These are phyloP conservation scores for Cadophora malorum DNA, from an alignment of 2,329 filamentous ascomycete species.

Conservation along the genomic window DNA sequence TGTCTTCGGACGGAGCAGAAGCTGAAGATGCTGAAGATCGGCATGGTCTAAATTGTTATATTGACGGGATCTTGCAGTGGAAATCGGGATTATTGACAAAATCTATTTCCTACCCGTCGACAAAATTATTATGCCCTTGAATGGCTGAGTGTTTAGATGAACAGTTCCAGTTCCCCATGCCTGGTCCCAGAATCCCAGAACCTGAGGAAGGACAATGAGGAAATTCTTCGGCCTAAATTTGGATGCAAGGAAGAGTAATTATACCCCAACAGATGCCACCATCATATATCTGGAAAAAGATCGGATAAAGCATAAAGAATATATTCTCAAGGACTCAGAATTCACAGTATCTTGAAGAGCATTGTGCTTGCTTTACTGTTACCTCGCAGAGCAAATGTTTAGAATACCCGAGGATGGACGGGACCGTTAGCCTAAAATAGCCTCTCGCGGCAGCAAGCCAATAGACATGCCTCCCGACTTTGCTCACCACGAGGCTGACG, in stretches of 20 bases:
- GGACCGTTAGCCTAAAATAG: constrained; percentile 10
- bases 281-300: too few species aligned
- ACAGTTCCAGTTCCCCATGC: neutral
- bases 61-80: neutral
- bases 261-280: too few species aligned
- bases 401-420: neutral
- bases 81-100: neutral
- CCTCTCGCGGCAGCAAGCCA: constrained; percentile 20
- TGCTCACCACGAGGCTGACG: constrained; percentile 26
- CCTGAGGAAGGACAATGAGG: neutral
- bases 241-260: neutral
- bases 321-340: too few species aligned
- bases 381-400: neutral
- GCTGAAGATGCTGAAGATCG: neutral
- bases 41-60: neutral
- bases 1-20: neutral
- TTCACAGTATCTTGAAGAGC: too few species aligned
- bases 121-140: too few species aligned
- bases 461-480: constrained; percentile 16
- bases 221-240: too few species aligned
- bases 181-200: neutral
- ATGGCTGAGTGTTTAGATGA: neutral
- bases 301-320: too few species aligned
- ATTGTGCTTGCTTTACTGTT: neutral
- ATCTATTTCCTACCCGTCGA: too few species aligned